These are phyloP conservation scores for Solanum sejunctum DNA, from an alignment of 257 asterid species.

Conservation along the genomic window DNA sequence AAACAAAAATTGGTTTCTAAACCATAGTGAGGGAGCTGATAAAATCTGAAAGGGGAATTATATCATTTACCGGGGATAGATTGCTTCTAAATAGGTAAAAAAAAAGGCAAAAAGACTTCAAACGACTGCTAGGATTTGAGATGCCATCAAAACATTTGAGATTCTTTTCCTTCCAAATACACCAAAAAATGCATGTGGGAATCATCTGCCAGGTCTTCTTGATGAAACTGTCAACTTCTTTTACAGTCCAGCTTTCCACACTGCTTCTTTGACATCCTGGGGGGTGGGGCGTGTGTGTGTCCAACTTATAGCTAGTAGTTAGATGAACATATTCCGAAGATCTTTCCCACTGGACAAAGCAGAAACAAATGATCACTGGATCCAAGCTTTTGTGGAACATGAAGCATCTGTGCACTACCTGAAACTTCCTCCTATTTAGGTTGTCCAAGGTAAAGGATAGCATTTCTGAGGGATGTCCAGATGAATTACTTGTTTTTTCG, in stretches of 20 bases:
- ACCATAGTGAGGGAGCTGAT: no score
- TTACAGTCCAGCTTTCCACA: neutral
- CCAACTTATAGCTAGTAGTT: no score
- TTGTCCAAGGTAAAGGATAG: neutral
- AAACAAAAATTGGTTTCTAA: no score
- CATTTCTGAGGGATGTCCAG: neutral
- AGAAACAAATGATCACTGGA: neutral
- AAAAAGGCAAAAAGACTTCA: no score
- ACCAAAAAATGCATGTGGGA: neutral
- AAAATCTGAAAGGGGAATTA: no score
- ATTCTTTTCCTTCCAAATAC: neutral
- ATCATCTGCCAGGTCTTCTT: neutral
- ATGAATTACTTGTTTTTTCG: neutral
- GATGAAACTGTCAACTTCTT: no score
- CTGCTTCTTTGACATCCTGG: no score
- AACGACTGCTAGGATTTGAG: neutral
- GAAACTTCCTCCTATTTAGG: neutral
- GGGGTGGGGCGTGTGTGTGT: no score
- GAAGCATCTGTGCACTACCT: neutral
- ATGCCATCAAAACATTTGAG: neutral
- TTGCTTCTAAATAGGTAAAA: no score
- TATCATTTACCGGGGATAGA: no score
- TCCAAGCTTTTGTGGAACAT: neutral
- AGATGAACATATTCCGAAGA: no score
- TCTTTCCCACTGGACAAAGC: no score